These are phyloP conservation scores for Apiotrichum akiyoshidainum DNA, from an alignment of 1,284 basidiomycete species.

Conservation along the genomic window DNA sequence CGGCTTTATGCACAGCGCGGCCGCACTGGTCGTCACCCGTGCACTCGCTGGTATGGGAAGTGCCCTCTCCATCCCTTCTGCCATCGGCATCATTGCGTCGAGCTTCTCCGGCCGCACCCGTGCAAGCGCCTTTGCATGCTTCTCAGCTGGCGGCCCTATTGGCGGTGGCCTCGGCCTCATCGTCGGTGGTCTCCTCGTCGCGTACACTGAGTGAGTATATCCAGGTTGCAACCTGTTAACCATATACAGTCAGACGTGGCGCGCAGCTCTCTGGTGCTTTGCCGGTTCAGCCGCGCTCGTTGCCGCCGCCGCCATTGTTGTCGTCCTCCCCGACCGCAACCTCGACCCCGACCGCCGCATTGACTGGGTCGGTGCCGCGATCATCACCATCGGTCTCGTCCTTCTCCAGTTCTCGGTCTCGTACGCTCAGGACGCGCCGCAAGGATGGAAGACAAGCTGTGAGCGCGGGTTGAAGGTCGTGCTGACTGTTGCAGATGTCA, in stretches of 20 bases:
- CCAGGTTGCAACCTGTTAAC: background rate
- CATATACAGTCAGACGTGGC: conserved; percentile 54
- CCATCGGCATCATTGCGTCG: conserved; percentile 70
- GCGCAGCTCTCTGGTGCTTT: conserved; percentile 60
- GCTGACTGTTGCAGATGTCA: conserved; percentile 42
- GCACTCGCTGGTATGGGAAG: conserved; percentile 38
- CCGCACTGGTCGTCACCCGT: conserved; percentile 36
- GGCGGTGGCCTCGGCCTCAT: conserved; percentile 67
- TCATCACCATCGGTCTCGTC: conserved; percentile 71
- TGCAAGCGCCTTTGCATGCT: conserved; percentile 70
- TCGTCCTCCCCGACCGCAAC: conserved; percentile 57
- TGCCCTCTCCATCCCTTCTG: conserved; percentile 34
- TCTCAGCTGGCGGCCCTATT: conserved; percentile 69
- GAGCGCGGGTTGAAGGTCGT: conserved; percentile 36
- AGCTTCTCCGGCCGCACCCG: conserved; percentile 65
- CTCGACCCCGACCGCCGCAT: conserved; percentile 58
- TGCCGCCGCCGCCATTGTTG: conserved; percentile 55
- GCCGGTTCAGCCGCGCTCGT: conserved; percentile 59
- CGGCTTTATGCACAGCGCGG: conserved; percentile 42
- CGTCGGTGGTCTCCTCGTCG: conserved; percentile 67
- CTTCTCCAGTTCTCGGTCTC: conserved; percentile 75
- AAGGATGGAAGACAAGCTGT: conserved; percentile 75
- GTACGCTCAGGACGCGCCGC: conserved; percentile 65
- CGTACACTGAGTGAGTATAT: conserved; percentile 55
- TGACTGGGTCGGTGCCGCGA: conserved; percentile 75